Conservation (phyloP, 495 filamentous ascomycete genomes). For the Stereocaulon alpinum region DNA sequence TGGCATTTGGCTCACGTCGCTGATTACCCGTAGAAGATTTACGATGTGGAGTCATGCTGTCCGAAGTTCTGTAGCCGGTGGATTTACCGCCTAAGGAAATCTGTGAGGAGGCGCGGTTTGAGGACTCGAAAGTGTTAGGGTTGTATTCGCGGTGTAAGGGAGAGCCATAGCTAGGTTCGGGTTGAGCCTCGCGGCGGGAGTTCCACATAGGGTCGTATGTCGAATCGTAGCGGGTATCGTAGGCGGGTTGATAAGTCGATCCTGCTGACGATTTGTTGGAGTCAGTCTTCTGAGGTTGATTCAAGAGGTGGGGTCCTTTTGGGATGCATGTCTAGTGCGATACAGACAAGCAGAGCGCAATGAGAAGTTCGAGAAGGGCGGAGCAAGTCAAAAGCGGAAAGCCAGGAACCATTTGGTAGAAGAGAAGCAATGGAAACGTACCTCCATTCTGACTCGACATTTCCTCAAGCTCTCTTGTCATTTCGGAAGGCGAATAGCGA, state of each 20-base stretch:
- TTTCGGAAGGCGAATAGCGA: background rate
- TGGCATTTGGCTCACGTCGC: background rate
- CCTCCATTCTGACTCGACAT: background rate
- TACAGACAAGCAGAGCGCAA: background rate
- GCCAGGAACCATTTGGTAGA: background rate
- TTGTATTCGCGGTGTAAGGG: too few relatives aligned
- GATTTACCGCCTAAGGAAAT: background rate
- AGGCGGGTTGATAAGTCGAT: background rate
- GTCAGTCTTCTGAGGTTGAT: background rate
- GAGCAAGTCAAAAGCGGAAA: background rate
- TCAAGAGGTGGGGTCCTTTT: background rate
- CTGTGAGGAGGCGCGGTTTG: too few relatives aligned
- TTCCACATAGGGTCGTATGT: background rate
- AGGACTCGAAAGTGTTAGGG: too few relatives aligned
- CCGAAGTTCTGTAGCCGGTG: background rate
- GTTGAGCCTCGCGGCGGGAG: background rate
- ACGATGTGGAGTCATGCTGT: background rate
- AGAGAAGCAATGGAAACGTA: background rate
- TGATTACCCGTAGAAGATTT: background rate
- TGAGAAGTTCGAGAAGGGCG: background rate
- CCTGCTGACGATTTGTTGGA: background rate
- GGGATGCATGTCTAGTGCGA: background rate
- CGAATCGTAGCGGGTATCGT: background rate
- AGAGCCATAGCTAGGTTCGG: too few relatives aligned
- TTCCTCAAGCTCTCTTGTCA: background rate